phyloP scores from a whole-genome alignment of 208 protist genomes.

The Lotmaria passim region DNA sequence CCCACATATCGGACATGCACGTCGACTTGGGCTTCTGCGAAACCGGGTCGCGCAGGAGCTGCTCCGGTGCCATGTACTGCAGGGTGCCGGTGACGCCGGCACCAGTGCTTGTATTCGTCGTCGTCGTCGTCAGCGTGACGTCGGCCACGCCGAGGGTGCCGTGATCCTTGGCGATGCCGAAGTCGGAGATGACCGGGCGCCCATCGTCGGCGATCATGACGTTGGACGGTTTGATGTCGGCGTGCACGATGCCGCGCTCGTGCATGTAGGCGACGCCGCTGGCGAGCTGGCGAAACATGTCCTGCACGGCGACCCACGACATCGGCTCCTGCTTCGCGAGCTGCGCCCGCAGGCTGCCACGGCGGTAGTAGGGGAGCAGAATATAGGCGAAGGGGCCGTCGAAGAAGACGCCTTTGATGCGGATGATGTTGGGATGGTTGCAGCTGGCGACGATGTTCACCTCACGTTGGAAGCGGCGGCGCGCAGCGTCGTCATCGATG shows the following conservation, averaged over 20 bases:
- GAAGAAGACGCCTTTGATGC: conserved; percentile 79
- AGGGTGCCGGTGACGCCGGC: conserved; percentile 37
- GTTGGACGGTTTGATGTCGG: conserved; percentile 79
- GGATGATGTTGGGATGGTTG: conserved; percentile 72
- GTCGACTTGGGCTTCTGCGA: conserved; percentile 29
- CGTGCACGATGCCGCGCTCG: conserved; percentile 78
- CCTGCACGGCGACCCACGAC: conserved; percentile 55
- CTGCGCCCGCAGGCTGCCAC: conserved; percentile 47
- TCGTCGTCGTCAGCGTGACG: conserved; percentile 45
- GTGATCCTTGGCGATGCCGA: conserved; percentile 74
- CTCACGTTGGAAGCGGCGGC: conserved; percentile 62
- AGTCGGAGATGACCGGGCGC: conserved; percentile 79
- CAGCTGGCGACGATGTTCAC: conserved; percentile 60
- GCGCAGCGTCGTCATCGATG: conserved; percentile 51
- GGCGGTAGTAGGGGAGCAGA: conserved; percentile 60
- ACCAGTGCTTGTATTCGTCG: conserved; percentile 28
- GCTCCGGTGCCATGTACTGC: conserved; percentile 75
- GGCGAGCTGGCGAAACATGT: conserved; percentile 69
- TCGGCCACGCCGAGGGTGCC: conserved; percentile 44
- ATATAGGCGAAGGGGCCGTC: conserved; percentile 77
- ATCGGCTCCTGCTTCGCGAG: conserved; percentile 48
- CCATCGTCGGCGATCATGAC: conserved; percentile 71
- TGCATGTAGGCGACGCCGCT: conserved; percentile 76
- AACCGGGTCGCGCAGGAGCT: conserved; percentile 35
- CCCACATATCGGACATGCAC: conserved; percentile 63